Base-by-base conservation (phyloP, 768 basidiomycete genomes). In the Lanmaoa rubissima region DNA sequence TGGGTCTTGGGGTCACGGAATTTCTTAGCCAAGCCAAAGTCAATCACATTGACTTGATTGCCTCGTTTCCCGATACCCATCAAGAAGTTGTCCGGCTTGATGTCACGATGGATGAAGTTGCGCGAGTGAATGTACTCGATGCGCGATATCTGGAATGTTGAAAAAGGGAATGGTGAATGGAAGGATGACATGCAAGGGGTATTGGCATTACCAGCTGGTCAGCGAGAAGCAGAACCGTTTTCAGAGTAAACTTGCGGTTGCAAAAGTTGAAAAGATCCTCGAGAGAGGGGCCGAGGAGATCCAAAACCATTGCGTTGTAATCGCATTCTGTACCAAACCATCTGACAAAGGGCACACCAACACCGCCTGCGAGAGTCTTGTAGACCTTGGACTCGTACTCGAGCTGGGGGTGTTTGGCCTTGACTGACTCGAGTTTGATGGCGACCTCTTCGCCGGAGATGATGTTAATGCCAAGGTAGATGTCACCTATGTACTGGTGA, bases 11-110 rank as follows among this genome's bases (percentile, higher is more conserved):
- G 95, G 78, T 99, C 97, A 60, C 97, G 86, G 84, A 95, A 99
- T 81, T 99, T 99, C 84, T 98, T 99, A 31, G 97, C 97, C 46
- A 99, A 84, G 79, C 97, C 94, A 54, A 97, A 97, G 70, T 97
- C 94, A 71, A 96, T 92, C 64, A 98, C 92, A 67, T 99, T 99
- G 78, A 99, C 97, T 75, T 99, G 97, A 72, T 98, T 99, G 61
- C 97, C 96, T 64, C 97, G 94, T 80, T 98, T 98, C 65, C 97
- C 97, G 64, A 98, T 98, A 44, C 96, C 96, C 96, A 99, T 99
- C 71, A 99, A 76, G 80, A 99, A 99, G 79, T 99, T 98, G 81
- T 98, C 96, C 38, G 97, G 97, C 74, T 99, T 99, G 84, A 99
- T 97, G 72, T 99, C 97, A 61, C 90, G 88, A 65, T 92, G 94